Base-by-base conservation (phyloP, 257 asterid species). In the Cruciata laevipes region DNA sequence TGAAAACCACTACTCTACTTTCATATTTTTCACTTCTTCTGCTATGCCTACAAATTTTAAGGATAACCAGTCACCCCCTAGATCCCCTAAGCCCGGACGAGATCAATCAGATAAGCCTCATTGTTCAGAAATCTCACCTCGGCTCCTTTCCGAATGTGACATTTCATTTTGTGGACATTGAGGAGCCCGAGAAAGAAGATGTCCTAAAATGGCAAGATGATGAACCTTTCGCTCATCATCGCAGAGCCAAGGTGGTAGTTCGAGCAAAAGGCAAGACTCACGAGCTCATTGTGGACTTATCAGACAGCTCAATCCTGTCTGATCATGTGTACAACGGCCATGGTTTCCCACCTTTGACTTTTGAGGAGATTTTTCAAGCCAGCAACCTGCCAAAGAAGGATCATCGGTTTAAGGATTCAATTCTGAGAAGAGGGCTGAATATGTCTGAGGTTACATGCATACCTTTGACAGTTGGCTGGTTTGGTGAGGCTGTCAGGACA, bases 381-480 rank as follows among this genome's bases (percentile, higher is more conserved):
- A 78, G 81, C 53, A 73, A 80, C 71, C 74, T 85, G 38, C 63
- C 90, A 3, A 33, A 52, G 47, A 78, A 0, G 73, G 32, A 82
- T 62, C 79, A 83, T 9, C 61, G 30, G 59, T 85, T 89, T 69
- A 82, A 71, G 78, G 75, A 79, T 49, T 89, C 95, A 21, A 66
- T 87, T 65, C 71, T 49, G 59, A 68, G 33, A 70, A 80, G 95
- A 78, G 91, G 88, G 55, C 81, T 89, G 37, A 84, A 85, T 68
- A 27, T 84, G 57, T 81, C 93, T 4, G 89, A 87, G 64, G 82
- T 87, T 53, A 83, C 85, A 7, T 89, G 93, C 49, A 24, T 87
- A 17, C 95, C 93, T 20, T 72, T 82, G 32, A 76, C 95, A 7
- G 71, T 75, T 2, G 96, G 93, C 12, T 89, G 93, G 95, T 89